Evolutionary conservation across 2,329 filamentous ascomycete genomes (phyloP).

Genomic region (Diaporthe eres): DNA sequence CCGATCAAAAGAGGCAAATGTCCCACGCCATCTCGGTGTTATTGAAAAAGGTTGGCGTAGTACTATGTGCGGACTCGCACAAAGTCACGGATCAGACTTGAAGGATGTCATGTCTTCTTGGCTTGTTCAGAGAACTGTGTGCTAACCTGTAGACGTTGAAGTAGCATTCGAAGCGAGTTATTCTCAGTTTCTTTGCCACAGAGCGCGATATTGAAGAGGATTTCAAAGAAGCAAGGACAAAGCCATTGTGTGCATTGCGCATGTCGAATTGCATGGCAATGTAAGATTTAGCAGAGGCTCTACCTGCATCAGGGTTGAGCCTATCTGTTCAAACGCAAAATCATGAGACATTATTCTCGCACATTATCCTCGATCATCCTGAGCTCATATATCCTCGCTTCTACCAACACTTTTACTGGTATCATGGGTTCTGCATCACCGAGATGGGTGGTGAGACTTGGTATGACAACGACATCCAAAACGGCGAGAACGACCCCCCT

Average conservation of each 20-base stretch:
- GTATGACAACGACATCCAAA: not conserved
- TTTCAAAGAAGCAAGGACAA: not conserved
- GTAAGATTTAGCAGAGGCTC: no score
- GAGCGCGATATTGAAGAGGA: no score
- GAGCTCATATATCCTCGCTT: no score
- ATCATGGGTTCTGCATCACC: not conserved
- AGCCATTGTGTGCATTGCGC: not conserved
- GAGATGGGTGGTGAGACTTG: not conserved
- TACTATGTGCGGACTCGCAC: not conserved
- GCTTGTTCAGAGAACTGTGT: not conserved
- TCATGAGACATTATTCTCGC: not conserved
- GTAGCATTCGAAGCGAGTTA: accelerated
- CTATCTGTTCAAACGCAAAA: not conserved
- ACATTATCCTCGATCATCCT: not conserved
- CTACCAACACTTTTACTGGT: no score
- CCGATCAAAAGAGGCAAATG: not conserved
- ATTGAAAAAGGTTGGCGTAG: not conserved
- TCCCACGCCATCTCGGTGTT: no score
- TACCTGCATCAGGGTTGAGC: not conserved
- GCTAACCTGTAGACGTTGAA: no score
- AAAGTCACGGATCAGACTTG: not conserved
- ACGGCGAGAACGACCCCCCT: not conserved
- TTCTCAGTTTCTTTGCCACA: no score
- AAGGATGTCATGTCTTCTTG: not conserved
- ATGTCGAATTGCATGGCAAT: not conserved